Percentiles rank a stretch among this genome's conserved stretches.
Evolutionary conservation across 192 early-diverging fungal genomes (phyloP).

Genomic region (Coemansia sp.): DNA sequence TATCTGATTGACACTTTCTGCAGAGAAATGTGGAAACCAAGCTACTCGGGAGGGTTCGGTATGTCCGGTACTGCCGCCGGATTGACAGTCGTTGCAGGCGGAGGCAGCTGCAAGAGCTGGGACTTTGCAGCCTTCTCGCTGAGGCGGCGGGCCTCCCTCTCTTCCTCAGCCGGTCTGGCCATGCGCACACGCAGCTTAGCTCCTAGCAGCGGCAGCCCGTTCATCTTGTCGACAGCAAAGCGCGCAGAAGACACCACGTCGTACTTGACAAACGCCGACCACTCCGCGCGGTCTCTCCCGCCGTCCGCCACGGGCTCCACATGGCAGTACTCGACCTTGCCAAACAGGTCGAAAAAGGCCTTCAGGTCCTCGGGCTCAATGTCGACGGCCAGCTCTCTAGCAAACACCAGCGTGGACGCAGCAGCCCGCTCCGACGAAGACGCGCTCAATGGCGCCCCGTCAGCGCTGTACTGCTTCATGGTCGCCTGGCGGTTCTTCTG

Average conservation of each 20-base stretch:
- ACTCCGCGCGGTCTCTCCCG: slow-evolving; percentile 71
- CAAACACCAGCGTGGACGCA: slow-evolving; percentile 56
- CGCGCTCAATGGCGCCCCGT: slow-evolving; percentile 19
- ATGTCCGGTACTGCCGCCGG: background rate
- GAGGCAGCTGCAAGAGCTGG: background rate
- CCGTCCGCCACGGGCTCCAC: slow-evolving; percentile 76
- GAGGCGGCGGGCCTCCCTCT: slow-evolving; percentile 24
- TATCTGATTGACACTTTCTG: slow-evolving; percentile 1
- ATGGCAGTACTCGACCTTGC: slow-evolving; percentile 80
- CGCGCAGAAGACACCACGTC: slow-evolving; percentile 72
- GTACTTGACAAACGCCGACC: slow-evolving; percentile 64
- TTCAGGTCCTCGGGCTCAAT: slow-evolving; percentile 76
- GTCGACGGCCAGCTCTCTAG: slow-evolving; percentile 65
- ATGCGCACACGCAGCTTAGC: slow-evolving; percentile 31
- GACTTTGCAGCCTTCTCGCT: background rate
- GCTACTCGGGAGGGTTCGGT: background rate
- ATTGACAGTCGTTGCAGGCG: background rate
- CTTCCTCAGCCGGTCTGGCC: slow-evolving; percentile 31
- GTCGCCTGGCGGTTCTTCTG: slow-evolving; percentile 88
- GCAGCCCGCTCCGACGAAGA: background rate
- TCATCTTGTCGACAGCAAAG: slow-evolving; percentile 79
- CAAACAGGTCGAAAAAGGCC: slow-evolving; percentile 83
- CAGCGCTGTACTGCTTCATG: slow-evolving; percentile 29
- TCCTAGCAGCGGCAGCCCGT: slow-evolving; percentile 83
- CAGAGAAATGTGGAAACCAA: background rate